These are phyloP conservation scores for Gaeumannomyces tritici DNA, from an alignment of 2,329 filamentous ascomycete genomes.

Conservation along the genomic window DNA sequence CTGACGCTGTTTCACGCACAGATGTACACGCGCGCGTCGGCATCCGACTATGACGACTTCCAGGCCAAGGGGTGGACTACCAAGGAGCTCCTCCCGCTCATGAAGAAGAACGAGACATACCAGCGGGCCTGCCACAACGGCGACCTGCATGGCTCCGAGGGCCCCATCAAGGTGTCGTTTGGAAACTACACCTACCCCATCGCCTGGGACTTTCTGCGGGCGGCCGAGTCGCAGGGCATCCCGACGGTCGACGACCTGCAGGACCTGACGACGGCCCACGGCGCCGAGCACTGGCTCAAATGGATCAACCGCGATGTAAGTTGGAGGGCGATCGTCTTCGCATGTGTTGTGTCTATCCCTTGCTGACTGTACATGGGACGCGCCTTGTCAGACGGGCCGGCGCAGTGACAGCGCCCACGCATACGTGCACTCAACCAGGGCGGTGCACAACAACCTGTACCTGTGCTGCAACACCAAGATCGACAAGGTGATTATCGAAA, in stretches of 20 bases:
- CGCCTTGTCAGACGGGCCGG: constrained; percentile 46
- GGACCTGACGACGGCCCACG: constrained; percentile 58
- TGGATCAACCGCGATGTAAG: constrained; percentile 65
- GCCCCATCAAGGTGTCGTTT: constrained; percentile 75
- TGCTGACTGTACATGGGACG: background rate
- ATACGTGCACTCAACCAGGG: constrained; percentile 67
- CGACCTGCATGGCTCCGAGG: constrained; percentile 66
- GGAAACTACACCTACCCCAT: constrained; percentile 75
- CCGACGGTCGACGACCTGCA: constrained; percentile 68
- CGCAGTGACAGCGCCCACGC: constrained; percentile 70
- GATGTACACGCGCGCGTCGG: constrained; percentile 67
- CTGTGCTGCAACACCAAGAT: constrained; percentile 68
- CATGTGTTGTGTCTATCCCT: background rate
- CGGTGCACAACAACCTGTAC: constrained; percentile 61
- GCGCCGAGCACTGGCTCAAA: constrained; percentile 76
- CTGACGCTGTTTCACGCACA: constrained; percentile 12
- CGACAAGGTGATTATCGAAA: constrained; percentile 66
- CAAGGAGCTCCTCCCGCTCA: constrained; percentile 63
- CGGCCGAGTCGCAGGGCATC: constrained; percentile 64
- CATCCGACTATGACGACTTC: constrained; percentile 70
- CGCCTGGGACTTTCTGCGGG: constrained; percentile 71
- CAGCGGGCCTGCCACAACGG: constrained; percentile 55
- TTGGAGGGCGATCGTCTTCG: background rate
- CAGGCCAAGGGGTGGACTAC: constrained; percentile 73
- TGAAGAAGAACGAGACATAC: constrained; percentile 76